Conservation (phyloP, 805 yeast genomes). For the Metschnikowia continentalis region DNA sequence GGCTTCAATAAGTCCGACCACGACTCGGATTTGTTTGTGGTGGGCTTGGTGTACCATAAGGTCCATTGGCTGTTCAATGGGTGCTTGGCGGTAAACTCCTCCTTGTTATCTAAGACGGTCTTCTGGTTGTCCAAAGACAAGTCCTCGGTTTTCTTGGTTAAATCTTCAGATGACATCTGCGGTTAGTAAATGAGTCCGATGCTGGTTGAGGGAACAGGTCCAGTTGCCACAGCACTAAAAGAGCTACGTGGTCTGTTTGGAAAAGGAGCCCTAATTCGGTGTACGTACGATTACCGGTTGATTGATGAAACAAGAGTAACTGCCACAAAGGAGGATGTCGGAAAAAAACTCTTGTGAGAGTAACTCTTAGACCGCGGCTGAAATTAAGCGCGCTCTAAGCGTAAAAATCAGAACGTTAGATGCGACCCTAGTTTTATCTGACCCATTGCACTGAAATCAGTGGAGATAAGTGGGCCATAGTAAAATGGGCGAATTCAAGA, state of each 20-base stretch:
- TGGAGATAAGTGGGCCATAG: too few relatives aligned
- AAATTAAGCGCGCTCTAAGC: background rate
- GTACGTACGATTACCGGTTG: constrained; percentile 13
- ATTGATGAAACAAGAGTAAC: constrained; percentile 4
- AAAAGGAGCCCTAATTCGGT: background rate
- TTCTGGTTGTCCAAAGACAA: constrained; percentile 36
- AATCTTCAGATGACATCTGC: constrained; percentile 40
- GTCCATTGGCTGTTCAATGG: constrained; percentile 93
- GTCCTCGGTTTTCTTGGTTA: constrained; percentile 41
- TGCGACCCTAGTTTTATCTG: background rate
- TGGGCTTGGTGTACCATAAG: constrained; percentile 96
- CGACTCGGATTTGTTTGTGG: constrained; percentile 68
- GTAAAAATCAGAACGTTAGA: constrained; percentile 15
- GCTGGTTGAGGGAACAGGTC: too few relatives aligned
- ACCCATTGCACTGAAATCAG: too few relatives aligned
- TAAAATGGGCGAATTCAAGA: too few relatives aligned
- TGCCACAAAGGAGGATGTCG: constrained; percentile 18
- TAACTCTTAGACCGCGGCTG: constrained; percentile 16
- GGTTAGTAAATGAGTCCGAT: constrained; percentile 10
- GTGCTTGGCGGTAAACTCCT: constrained; percentile 73
- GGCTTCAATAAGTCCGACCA: constrained; percentile 94
- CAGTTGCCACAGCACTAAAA: too few relatives aligned
- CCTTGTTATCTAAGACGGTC: constrained; percentile 57
- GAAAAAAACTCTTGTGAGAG: constrained; percentile 23
- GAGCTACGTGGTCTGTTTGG: too few relatives aligned